These are phyloP conservation scores for Coemansia sp. DNA, from an alignment of 192 early-diverging fungal species.

Conservation along the genomic window DNA sequence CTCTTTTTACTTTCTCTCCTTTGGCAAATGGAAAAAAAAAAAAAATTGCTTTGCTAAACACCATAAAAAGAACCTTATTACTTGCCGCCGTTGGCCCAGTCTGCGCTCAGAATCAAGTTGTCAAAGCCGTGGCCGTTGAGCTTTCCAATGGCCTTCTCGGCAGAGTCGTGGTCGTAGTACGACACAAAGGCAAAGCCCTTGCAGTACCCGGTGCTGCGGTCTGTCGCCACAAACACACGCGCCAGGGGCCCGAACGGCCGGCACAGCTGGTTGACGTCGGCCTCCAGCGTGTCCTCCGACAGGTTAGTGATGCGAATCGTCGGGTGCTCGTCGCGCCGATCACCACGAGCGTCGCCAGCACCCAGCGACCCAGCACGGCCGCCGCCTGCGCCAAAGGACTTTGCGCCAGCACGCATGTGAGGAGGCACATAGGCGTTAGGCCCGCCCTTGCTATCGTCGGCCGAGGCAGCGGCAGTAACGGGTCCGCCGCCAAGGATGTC, in stretches of 20 bases:
- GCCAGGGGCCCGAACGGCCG: conserved; percentile 80
- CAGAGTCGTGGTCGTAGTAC: conserved; percentile 78
- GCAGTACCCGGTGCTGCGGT: conserved; percentile 82
- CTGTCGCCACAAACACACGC: conserved; percentile 84
- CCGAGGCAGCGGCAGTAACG: conserved; percentile 1
- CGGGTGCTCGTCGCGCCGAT: conserved; percentile 67
- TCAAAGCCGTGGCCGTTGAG: conserved; percentile 97
- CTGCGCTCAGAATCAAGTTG: conserved; percentile 89
- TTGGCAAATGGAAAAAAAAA: neutral
- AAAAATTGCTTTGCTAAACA: neutral
- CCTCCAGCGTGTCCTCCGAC: conserved; percentile 89
- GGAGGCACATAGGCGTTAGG: conserved; percentile 86
- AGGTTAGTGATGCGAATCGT: conserved; percentile 94
- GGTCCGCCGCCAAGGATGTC: conserved; percentile 56
- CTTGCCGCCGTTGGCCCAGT: conserved; percentile 64
- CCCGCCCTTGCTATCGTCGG: conserved; percentile 44
- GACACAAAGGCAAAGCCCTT: conserved; percentile 97
- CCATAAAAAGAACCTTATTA: conserved; percentile 15
- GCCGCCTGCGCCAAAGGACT: conserved; percentile 18
- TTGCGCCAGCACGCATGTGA: conserved; percentile 70
- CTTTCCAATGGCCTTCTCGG: conserved; percentile 78
- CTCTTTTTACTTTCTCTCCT: neutral
- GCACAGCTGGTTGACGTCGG: conserved; percentile 88
- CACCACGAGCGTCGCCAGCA: conserved; percentile 43
- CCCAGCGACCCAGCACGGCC: conserved; percentile 14